Evolutionary conservation across 2,329 filamentous ascomycete species (phyloP).

Genomic region (Phialophora verrucosa): DNA sequence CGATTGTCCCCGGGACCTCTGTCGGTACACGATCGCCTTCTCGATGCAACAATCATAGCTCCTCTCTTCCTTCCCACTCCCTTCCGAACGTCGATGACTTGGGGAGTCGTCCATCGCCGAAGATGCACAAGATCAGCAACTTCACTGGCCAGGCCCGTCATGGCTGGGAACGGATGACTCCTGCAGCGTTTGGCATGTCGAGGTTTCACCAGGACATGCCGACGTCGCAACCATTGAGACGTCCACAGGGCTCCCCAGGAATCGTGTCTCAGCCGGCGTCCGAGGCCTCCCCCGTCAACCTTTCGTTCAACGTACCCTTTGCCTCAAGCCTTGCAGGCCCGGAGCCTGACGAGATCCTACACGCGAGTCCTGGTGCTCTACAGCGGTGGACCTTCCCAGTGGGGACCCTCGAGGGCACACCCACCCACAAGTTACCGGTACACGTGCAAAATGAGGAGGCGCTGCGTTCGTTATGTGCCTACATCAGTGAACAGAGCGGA

Average conservation of each 20-base stretch:
- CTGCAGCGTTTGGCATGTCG: slow-evolving; percentile 67
- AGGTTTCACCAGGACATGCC: slow-evolving; percentile 63
- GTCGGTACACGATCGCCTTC: slow-evolving; percentile 12
- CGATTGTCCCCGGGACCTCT: slow-evolving; percentile 8
- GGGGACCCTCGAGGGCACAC: slow-evolving; percentile 80
- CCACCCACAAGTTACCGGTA: slow-evolving; percentile 87
- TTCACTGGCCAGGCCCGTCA: slow-evolving; percentile 69
- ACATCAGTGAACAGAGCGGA: slow-evolving; percentile 72
- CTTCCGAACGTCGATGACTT: slow-evolving; percentile 39
- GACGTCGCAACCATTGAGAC: slow-evolving; percentile 60
- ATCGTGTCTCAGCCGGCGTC: slow-evolving; percentile 71
- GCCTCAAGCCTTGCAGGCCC: slow-evolving; percentile 89
- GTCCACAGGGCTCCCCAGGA: slow-evolving; percentile 55
- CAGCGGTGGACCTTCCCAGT: slow-evolving; percentile 93
- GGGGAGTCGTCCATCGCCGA: slow-evolving; percentile 39
- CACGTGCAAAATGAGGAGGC: slow-evolving; percentile 85
- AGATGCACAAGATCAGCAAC: slow-evolving; percentile 72
- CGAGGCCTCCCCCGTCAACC: slow-evolving; percentile 79
- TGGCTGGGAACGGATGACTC: slow-evolving; percentile 72
- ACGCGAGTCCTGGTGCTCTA: slow-evolving; percentile 85
- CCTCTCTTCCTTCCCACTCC: slow-evolving; percentile 24
- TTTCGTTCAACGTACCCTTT: slow-evolving; percentile 97
- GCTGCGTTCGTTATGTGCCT: slow-evolving; percentile 78
- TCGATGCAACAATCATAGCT: slow-evolving; percentile 36
- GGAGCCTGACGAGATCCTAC: slow-evolving; percentile 91